Percentiles rank a stretch among this genome's conserved stretches.
Evolutionary conservation across 2,329 filamentous ascomycete species (phyloP).

Genomic region (Aspergillus sp.): DNA sequence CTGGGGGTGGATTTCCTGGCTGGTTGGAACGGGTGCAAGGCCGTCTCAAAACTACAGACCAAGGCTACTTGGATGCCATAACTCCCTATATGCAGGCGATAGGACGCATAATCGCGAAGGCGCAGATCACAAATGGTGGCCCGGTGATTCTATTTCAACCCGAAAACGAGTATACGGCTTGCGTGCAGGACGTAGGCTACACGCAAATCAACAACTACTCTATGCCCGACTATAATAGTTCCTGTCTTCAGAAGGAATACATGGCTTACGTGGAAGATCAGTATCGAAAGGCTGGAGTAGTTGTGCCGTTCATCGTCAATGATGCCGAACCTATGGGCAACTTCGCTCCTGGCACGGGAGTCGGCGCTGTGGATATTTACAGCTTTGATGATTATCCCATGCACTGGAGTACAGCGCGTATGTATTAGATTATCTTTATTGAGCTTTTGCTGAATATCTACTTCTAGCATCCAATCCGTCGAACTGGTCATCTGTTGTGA

Average conservation of each 20-base stretch:
- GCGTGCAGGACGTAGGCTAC: not conserved
- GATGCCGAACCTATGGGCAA: slow-evolving; percentile 62
- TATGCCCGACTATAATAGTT: slow-evolving; percentile 43
- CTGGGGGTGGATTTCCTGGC: slow-evolving; percentile 49
- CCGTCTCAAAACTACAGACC: slow-evolving; percentile 42
- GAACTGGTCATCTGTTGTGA: not conserved
- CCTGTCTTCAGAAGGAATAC: slow-evolving; percentile 64
- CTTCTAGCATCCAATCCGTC: not conserved
- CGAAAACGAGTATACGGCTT: slow-evolving; percentile 72
- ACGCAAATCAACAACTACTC: not conserved
- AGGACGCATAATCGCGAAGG: slow-evolving; percentile 51
- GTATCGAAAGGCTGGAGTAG: slow-evolving; percentile 64
- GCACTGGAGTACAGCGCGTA: not conserved
- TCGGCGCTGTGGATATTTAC: slow-evolving; percentile 47
- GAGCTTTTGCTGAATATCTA: not conserved
- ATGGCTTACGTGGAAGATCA: slow-evolving; percentile 69
- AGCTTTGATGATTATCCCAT: slow-evolving; percentile 38
- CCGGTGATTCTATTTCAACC: slow-evolving; percentile 75
- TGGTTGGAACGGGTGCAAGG: slow-evolving; percentile 53
- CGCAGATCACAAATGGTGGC: slow-evolving; percentile 77
- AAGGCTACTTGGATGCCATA: slow-evolving; percentile 64
- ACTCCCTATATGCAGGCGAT: slow-evolving; percentile 50
- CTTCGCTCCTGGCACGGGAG: slow-evolving; percentile 60
- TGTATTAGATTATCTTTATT: too few relatives aligned
- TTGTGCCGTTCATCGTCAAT: slow-evolving; percentile 73